Evolutionary conservation across 2,329 filamentous ascomycete species (phyloP).

Genomic region (Periconia sp.): DNA sequence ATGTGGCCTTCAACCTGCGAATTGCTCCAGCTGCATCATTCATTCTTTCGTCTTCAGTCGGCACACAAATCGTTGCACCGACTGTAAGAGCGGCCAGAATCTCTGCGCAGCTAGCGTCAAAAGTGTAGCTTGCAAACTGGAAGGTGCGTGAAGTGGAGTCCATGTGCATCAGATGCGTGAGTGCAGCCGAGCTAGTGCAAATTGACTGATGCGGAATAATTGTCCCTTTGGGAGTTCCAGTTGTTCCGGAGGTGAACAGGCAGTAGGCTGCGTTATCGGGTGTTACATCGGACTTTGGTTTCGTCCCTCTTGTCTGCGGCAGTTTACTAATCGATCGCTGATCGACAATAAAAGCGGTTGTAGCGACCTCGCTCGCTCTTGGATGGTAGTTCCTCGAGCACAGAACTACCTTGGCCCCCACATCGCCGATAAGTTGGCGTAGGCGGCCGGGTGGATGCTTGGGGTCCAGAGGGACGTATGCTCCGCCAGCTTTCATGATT

Average conservation of each 20-base stretch:
- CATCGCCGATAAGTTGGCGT: constrained; percentile 39
- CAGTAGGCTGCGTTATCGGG: constrained; percentile 63
- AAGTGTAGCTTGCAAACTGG: constrained; percentile 57
- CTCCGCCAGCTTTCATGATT: constrained; percentile 47
- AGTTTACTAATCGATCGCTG: constrained; percentile 48
- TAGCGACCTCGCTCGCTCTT: constrained; percentile 29
- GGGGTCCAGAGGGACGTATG: constrained; percentile 47
- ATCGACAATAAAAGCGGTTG: constrained; percentile 38
- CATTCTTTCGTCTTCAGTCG: constrained; percentile 61
- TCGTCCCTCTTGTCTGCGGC: constrained; percentile 40
- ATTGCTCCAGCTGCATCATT: constrained; percentile 57
- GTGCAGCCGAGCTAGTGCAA: constrained; percentile 51
- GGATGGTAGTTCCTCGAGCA: constrained; percentile 30
- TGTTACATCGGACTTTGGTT: constrained; percentile 45
- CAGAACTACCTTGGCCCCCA: constrained; percentile 34
- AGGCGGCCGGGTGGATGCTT: constrained; percentile 45
- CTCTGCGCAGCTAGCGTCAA: constrained; percentile 62
- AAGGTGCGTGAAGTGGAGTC: constrained; percentile 63
- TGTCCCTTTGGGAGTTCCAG: constrained; percentile 62
- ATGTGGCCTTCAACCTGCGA: constrained; percentile 33
- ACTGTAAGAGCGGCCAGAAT: constrained; percentile 59
- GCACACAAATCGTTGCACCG: constrained; percentile 61
- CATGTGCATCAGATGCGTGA: constrained; percentile 49
- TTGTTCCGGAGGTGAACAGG: constrained; percentile 59
- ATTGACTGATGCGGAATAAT: constrained; percentile 68